phyloP scores from a whole-genome alignment of 371 early-diverging fungal genomes.

The Mortierella sp. region DNA sequence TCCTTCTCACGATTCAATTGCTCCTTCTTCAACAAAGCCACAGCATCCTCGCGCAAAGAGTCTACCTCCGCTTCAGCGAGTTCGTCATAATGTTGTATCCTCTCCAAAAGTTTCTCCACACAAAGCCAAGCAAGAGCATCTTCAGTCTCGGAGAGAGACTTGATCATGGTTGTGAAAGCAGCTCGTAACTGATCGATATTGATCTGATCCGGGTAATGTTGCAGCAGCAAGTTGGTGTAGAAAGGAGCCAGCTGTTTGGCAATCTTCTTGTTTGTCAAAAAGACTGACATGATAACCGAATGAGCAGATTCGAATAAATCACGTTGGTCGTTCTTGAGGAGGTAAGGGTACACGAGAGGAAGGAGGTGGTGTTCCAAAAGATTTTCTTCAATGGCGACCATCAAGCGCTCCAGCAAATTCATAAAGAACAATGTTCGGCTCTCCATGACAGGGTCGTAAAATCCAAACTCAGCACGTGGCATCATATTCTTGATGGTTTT shows the following conservation, averaged over 20 bases:
- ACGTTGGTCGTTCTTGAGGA: constrained; percentile 61
- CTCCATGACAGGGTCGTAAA: constrained; percentile 54
- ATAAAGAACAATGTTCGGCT: constrained; percentile 65
- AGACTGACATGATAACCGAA: constrained; percentile 67
- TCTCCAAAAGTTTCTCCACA: constrained; percentile 61
- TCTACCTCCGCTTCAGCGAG: constrained; percentile 14
- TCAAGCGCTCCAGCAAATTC: constrained; percentile 68
- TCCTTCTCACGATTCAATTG: constrained; percentile 16
- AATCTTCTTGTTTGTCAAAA: constrained; percentile 64
- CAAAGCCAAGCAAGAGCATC: constrained; percentile 73
- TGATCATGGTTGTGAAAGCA: constrained; percentile 69
- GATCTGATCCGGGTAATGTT: constrained; percentile 70
- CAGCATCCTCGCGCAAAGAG: neutral
- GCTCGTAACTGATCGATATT: constrained; percentile 70
- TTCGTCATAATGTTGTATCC: constrained; percentile 57
- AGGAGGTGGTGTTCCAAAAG: constrained; percentile 63
- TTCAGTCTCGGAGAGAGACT: constrained; percentile 69
- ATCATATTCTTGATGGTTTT: constrained; percentile 43
- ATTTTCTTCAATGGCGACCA: constrained; percentile 60
- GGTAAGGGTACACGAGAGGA: constrained; percentile 69
- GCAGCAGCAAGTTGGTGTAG: constrained; percentile 36
- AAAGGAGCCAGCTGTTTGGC: constrained; percentile 62
- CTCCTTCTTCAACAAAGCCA: neutral
- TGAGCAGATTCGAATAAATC: constrained; percentile 75
- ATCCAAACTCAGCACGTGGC: constrained; percentile 42